Conservation (phyloP, 768 basidiomycete genomes). For the Dentipellis sp. region DNA sequence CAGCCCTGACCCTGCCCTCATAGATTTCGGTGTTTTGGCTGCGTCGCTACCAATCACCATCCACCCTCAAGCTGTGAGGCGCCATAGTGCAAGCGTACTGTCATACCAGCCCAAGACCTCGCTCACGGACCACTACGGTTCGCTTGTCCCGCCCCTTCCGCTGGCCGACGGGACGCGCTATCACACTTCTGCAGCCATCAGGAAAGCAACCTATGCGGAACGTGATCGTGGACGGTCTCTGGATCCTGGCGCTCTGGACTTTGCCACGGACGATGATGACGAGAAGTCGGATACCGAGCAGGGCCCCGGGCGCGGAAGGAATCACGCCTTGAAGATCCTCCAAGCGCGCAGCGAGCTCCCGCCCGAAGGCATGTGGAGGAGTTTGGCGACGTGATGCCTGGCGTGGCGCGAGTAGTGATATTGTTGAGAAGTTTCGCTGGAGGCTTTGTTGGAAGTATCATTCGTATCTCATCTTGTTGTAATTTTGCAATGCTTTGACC, state of each 20-base stretch:
- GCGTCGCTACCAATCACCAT: slow-evolving; percentile 62
- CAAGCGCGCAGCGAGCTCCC: slow-evolving; percentile 62
- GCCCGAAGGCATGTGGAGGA: slow-evolving; percentile 73
- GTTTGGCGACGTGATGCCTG: slow-evolving; percentile 38
- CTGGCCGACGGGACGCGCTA: slow-evolving; percentile 11
- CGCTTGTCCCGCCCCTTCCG: slow-evolving; percentile 18
- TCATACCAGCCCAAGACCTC: slow-evolving; percentile 49
- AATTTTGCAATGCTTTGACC: slow-evolving; percentile 15
- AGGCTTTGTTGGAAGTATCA: slow-evolving; percentile 16
- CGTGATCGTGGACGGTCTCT: slow-evolving; percentile 54
- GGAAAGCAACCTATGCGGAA: slow-evolving; percentile 56
- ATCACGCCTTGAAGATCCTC: slow-evolving; percentile 58
- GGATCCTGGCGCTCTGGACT: slow-evolving; percentile 65
- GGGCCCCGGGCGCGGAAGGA: slow-evolving; percentile 35
- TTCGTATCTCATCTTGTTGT: slow-evolving; percentile 23
- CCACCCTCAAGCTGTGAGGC: slow-evolving; percentile 21
- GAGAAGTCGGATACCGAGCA: slow-evolving; percentile 27
- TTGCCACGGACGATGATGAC: slow-evolving; percentile 41
- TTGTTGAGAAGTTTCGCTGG: slow-evolving; percentile 2
- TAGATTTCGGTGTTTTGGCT: slow-evolving; percentile 23
- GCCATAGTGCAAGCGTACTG: slow-evolving; percentile 35
- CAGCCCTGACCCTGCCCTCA: no score
- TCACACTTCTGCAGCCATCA: slow-evolving; percentile 33
- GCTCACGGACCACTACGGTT: slow-evolving; percentile 28
- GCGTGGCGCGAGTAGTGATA: no score